Percentiles rank a stretch among this genome's conserved stretches.
phyloP scores from a whole-genome alignment of 495 filamentous ascomycete species.

The Aspergillus bridgeri region DNA sequence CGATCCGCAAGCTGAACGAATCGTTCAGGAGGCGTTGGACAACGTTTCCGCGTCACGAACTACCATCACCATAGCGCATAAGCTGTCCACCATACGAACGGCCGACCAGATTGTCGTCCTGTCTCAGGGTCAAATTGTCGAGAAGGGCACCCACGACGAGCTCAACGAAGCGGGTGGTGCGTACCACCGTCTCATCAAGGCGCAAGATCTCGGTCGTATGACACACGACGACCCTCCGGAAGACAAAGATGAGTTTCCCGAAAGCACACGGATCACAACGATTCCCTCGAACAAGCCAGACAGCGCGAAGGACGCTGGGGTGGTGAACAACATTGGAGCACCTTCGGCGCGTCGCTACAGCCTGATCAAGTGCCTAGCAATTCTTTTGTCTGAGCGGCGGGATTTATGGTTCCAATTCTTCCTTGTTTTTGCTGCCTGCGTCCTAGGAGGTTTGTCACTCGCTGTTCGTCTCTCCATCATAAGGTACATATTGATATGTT shows the following conservation, averaged over 20 bases:
- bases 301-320: not conserved
- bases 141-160: conserved; percentile 66
- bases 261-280: not conserved
- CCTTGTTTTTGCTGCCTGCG: not conserved
- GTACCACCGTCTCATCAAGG: conserved; percentile 66
- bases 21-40: conserved; percentile 81
- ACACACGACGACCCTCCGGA: not conserved
- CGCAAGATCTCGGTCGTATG: conserved; percentile 51
- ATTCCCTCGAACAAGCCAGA: conserved; percentile 14
- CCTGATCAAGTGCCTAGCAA: not conserved
- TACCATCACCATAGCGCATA: conserved; percentile 84
- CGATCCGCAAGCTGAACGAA: conserved; percentile 80
- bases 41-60: conserved; percentile 72
- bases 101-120: conserved; percentile 92
- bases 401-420: not conserved
- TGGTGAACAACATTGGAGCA: not conserved
- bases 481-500: not conserved
- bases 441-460: not conserved
- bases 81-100: conserved; percentile 77
- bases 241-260: not conserved
- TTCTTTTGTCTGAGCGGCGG: not conserved
- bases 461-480: not conserved
- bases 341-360: not conserved
- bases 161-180: conserved; percentile 43
- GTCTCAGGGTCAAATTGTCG: conserved; percentile 69